These are phyloP conservation scores for Ophiostoma ips DNA, from an alignment of 2,329 filamentous ascomycete species.

Conservation along the genomic window DNA sequence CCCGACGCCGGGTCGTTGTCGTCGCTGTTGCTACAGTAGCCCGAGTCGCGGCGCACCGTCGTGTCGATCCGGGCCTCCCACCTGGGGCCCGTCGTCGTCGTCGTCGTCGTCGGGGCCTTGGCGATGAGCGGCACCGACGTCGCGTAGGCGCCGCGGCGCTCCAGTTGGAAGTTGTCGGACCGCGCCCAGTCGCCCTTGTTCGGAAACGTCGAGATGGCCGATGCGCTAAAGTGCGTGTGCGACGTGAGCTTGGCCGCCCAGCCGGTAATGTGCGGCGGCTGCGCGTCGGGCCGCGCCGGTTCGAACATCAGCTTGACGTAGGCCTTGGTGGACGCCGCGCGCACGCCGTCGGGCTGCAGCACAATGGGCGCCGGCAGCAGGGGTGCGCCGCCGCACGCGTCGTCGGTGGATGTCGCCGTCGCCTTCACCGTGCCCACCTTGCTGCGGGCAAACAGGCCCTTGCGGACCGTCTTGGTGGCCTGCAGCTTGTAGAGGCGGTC, in stretches of 20 bases:
- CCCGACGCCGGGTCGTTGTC: slow-evolving; percentile 12
- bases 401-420: slow-evolving; percentile 21
- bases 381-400: slow-evolving; percentile 24
- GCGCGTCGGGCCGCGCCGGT: slow-evolving; percentile 27
- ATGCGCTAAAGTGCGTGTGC: slow-evolving; percentile 37
- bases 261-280: slow-evolving; percentile 33
- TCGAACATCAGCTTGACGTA: slow-evolving; percentile 34
- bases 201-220: slow-evolving; percentile 32
- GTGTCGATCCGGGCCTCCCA: slow-evolving; percentile 28
- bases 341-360: slow-evolving; percentile 34
- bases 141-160: slow-evolving; percentile 32
- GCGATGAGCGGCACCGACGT: slow-evolving; percentile 29
- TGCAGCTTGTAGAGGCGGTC: slow-evolving; percentile 34
- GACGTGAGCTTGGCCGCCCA: slow-evolving; percentile 37
- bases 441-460: slow-evolving; percentile 33
- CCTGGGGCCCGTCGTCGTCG: slow-evolving; percentile 2
- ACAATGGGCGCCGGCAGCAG: slow-evolving; percentile 33
- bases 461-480: slow-evolving; percentile 39
- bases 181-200: slow-evolving; percentile 33
- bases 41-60: slow-evolving; percentile 33
- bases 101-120: slow-evolving; percentile 17
- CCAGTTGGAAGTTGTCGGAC: slow-evolving; percentile 19
- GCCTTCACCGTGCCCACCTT: slow-evolving; percentile 37
- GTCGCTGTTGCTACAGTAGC: slow-evolving; percentile 26
- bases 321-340: slow-evolving; percentile 28